Conservation (phyloP, 108 stramenopile species). For the Fragilaria crotonensis region DNA sequence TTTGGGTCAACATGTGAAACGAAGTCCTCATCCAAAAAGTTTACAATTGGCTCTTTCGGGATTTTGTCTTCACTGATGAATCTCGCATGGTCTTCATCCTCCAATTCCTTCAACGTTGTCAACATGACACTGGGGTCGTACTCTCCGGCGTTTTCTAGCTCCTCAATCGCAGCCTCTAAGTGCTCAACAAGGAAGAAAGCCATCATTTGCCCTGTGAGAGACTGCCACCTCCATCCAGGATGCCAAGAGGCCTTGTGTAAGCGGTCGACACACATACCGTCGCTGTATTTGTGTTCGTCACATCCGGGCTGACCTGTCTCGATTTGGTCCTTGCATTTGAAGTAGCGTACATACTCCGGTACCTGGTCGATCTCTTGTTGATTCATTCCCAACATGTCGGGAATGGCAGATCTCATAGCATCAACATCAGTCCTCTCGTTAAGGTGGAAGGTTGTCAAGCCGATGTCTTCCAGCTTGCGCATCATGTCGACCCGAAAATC, state of each 20-base stretch:
- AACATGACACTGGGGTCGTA: neutral
- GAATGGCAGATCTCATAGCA: neutral
- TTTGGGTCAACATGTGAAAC: constrained; percentile 2
- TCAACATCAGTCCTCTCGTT: neutral
- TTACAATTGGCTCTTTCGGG: constrained; percentile 4
- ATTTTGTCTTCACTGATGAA: constrained; percentile 14
- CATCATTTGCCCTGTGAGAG: constrained; percentile 29
- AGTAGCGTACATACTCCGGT: constrained; percentile 29
- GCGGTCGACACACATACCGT: constrained; percentile 8
- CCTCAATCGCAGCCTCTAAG: constrained; percentile 2
- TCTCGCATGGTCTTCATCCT: neutral
- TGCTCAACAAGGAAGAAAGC: constrained; percentile 17
- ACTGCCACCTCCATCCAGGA: constrained; percentile 42
- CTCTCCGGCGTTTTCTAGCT: neutral
- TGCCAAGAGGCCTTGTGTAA: constrained; percentile 29
- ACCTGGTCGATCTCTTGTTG: constrained; percentile 16
- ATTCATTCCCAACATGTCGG: neutral
- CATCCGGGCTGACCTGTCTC: constrained; percentile 46
- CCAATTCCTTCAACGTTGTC: neutral
- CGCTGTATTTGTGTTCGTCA: constrained; percentile 5
- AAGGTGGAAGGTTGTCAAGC: neutral
- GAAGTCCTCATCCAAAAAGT: neutral
- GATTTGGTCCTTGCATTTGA: constrained; percentile 23
- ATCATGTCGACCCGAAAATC: too few relatives aligned
- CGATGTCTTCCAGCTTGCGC: too few relatives aligned